These are phyloP conservation scores for Kodamaea hsintzibuensis DNA, from an alignment of 805 yeast species.

Conservation along the genomic window DNA sequence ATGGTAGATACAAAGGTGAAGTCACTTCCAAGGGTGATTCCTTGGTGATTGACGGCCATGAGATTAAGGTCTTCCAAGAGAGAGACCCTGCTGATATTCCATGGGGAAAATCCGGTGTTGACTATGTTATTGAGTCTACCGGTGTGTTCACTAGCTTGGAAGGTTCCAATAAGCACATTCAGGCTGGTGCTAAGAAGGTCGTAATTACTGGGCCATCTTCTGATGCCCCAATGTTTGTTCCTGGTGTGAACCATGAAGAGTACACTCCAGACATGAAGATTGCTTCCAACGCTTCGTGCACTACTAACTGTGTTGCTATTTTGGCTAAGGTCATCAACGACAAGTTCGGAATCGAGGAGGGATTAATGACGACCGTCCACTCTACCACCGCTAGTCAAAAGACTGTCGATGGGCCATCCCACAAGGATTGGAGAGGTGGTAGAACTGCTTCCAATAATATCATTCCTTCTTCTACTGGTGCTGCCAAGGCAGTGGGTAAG, in stretches of 20 bases:
- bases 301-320: constrained; percentile 95
- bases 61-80: constrained; percentile 72
- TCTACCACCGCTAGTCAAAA: constrained; percentile 95
- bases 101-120: constrained; percentile 84
- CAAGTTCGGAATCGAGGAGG: constrained; percentile 83
- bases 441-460: constrained; percentile 95
- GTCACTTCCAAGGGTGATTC: constrained; percentile 59
- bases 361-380: constrained; percentile 95
- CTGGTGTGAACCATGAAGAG: constrained; percentile 83
- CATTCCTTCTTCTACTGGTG: constrained; percentile 95
- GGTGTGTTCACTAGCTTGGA: constrained; percentile 87
- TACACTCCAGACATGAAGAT: constrained; percentile 76
- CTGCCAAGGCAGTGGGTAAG: constrained; percentile 97
- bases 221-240: constrained; percentile 94
- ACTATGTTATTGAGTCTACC: constrained; percentile 88
- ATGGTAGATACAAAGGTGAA: constrained; percentile 79
- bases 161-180: constrained; percentile 81
- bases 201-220: constrained; percentile 91
- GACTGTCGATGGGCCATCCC: constrained; percentile 96
- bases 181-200: constrained; percentile 94
- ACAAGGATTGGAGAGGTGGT: constrained; percentile 99
- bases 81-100: constrained; percentile 84
- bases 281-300: constrained; percentile 92
- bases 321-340: constrained; percentile 88
- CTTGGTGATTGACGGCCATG: constrained; percentile 68